Evolutionary conservation across 148 eudicot genomes (phyloP).

Genomic region (Silene conica): DNA sequence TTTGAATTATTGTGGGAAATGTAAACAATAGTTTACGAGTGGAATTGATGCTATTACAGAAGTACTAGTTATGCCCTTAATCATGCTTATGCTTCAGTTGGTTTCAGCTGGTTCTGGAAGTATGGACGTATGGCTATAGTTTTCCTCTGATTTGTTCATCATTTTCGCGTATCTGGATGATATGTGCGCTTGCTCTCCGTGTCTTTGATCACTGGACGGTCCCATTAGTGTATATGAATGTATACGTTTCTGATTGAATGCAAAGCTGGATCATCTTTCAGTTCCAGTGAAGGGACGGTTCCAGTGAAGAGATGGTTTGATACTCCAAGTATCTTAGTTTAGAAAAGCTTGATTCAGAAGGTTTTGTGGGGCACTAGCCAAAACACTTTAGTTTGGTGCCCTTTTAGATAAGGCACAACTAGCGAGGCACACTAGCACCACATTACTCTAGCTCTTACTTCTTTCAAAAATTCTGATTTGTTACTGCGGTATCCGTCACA

Average conservation of each 20-base stretch:
- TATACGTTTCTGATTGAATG: neutral
- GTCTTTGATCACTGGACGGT: neutral
- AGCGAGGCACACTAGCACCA: neutral
- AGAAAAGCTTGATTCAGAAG: neutral
- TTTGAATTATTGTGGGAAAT: neutral
- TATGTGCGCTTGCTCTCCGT: neutral
- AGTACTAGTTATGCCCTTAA: neutral
- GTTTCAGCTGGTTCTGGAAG: neutral
- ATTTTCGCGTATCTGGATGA: neutral
- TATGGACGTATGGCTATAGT: neutral
- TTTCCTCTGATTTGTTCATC: neutral
- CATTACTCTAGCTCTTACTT: neutral
- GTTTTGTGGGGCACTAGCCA: neutral
- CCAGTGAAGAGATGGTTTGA: neutral
- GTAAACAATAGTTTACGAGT: neutral
- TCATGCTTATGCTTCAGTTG: neutral
- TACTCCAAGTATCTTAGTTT: neutral
- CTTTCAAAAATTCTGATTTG: no score
- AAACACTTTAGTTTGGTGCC: neutral
- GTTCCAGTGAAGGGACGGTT: neutral
- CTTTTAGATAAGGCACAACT: neutral
- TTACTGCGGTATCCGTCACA: no score
- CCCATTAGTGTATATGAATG: neutral
- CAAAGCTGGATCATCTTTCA: neutral
- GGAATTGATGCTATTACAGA: neutral